Conservation (phyloP, 495 filamentous ascomycete genomes). For the Bombardia bombarda region DNA sequence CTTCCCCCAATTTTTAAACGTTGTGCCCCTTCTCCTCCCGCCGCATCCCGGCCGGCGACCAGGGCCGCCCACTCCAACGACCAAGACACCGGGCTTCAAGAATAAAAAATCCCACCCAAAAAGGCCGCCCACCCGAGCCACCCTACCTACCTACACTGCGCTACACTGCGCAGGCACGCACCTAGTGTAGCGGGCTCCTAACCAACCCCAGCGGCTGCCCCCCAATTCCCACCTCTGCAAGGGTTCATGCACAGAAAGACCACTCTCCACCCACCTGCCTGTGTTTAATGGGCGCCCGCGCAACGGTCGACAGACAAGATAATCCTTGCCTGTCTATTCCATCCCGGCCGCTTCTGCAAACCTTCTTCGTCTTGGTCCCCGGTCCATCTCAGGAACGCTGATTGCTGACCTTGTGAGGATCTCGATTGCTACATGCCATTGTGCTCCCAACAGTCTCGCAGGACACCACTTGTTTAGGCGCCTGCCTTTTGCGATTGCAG, state of each 20-base stretch:
- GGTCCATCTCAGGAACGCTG: conserved; percentile 3
- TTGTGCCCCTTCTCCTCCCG: conserved; percentile 21
- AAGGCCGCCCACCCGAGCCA: conserved; percentile 8
- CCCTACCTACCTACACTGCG: not conserved
- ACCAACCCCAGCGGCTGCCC: no score
- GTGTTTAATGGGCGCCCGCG: conserved; percentile 10
- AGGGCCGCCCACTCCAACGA: conserved; percentile 15
- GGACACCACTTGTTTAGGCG: no score
- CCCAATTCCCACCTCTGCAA: no score
- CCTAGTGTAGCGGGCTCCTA: no score
- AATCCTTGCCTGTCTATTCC: conserved; percentile 12
- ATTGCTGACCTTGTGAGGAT: not conserved
- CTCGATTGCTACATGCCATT: conserved; percentile 6
- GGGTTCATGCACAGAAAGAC: conserved; percentile 7
- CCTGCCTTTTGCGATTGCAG: no score
- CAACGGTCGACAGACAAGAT: conserved; percentile 17
- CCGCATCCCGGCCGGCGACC: conserved; percentile 18
- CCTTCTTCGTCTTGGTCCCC: conserved; percentile 4
- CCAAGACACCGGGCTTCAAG: conserved; percentile 16
- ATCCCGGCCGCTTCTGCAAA: conserved; percentile 7
- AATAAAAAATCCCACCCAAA: conserved; percentile 6
- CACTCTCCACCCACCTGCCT: conserved; percentile 3
- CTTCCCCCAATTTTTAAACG: conserved; percentile 18
- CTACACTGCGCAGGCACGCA: no score
- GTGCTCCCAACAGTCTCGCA: not conserved